Evolutionary conservation across 2,329 filamentous ascomycete species (phyloP), one percentile per base, ranked within the genome.

Genomic region (Daldinia sp.): DNA sequence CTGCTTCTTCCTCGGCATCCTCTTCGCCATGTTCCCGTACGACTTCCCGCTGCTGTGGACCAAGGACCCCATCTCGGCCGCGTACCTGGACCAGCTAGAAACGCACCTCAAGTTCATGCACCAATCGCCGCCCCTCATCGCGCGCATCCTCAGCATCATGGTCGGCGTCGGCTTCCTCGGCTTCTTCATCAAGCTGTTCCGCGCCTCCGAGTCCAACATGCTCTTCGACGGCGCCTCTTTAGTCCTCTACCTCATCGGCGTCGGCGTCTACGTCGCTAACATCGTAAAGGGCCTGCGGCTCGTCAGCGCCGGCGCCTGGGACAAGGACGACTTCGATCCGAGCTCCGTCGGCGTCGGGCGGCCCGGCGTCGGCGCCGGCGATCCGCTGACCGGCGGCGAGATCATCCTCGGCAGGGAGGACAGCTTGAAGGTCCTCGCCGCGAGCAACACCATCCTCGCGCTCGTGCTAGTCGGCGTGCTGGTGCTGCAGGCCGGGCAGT

Each of bases 1-100:
- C 73, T 97, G 93, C 81, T 99, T 99, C 88, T 97, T 98, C 88
- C 92, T 99, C 72, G 96, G 96, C 75, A 94, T 98, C 81, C 91
- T 99, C 81, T 99, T 98, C 88, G 94, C 94, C 75, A 90, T 91
- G 71, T 97, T 98, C 82, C 94, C 96, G 69, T 99, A 98, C 86
- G 96, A 97, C 85, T 96, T 93, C 83, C 92, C 93, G 67, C 90
- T 96, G 70, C 91, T 97, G 60, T 97, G 93, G 87, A 91, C 90
- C 58, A 88, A 89, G 33, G 89, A 88, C 46, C 85, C 85, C 62
- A 85, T 92, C 60, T 85, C 87, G 67, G 84, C 86, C 42, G 79
- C 86, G 48, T 97, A 95, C 87, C 94, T 93, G 79, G 88, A 91
- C 80, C 90, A 94, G 78, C 90, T 98, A 70, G 95, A 98, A 84